Conservation (phyloP, 805 yeast species). For the Saturnispora bothae region DNA sequence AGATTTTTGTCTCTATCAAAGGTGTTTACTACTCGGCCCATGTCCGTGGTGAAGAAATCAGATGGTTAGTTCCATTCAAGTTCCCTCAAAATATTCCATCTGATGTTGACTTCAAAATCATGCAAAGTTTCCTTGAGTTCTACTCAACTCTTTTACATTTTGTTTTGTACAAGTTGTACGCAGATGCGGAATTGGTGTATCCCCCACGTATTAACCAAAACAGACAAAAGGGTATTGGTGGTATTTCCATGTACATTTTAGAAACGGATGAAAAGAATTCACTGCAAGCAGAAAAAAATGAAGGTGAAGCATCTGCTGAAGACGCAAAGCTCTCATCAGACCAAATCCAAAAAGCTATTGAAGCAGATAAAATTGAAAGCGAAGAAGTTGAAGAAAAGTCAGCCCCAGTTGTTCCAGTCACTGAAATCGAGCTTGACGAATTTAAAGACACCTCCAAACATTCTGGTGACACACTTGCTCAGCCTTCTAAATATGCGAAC, state of each 20-base stretch:
- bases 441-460: constrained; percentile 56
- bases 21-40: constrained; percentile 93
- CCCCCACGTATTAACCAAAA: constrained; percentile 77
- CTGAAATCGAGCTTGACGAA: constrained; percentile 50
- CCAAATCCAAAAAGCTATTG: constrained; percentile 41
- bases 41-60: constrained; percentile 81
- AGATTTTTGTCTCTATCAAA: constrained; percentile 91
- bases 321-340: constrained; percentile 27
- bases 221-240: constrained; percentile 80
- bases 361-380: constrained; percentile 38
- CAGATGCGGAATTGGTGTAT: constrained; percentile 75
- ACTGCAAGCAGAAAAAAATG: constrained; percentile 24
- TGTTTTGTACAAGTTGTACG: constrained; percentile 73
- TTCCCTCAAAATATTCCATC: constrained; percentile 92
- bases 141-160: constrained; percentile 88
- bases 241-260: constrained; percentile 72
- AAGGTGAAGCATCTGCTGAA: constrained; percentile 24
- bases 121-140: constrained; percentile 93
- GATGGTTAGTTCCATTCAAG: constrained; percentile 96
- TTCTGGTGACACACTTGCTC: constrained; percentile 59
- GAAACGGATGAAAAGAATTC: constrained; percentile 35
- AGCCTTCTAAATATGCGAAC: constrained; percentile 53
- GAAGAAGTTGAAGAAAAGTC: constrained; percentile 29
- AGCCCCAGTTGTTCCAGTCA: constrained; percentile 31
- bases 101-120: constrained; percentile 91